These are phyloP conservation scores for Populus davidiana DNA, from an alignment of 345 rosid species.

Conservation along the genomic window DNA sequence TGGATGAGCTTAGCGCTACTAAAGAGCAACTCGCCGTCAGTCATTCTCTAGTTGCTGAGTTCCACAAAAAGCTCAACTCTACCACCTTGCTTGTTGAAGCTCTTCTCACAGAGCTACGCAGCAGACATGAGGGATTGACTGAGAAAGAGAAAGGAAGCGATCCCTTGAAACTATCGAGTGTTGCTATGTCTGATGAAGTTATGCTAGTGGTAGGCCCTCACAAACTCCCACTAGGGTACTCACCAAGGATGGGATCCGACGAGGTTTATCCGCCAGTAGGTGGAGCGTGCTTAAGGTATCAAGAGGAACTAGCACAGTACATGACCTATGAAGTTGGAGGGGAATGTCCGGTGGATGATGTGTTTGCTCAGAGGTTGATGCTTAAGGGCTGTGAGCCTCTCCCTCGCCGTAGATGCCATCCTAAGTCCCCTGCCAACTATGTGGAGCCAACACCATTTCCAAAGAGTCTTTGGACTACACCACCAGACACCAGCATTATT, in stretches of 20 bases:
- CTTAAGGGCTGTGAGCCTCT: conserved; percentile 56
- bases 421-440: conserved; percentile 31
- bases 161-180: not conserved
- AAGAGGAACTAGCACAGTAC: conserved; percentile 40
- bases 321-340: conserved; percentile 45
- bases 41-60: conserved; percentile 25
- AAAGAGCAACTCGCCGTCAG: conserved; percentile 31
- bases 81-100: conserved; percentile 36
- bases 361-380: conserved; percentile 45
- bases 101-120: conserved; percentile 26
- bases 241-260: conserved; percentile 35
- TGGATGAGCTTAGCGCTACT: conserved; percentile 32
- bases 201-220: conserved; percentile 39
- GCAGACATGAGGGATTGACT: not conserved
- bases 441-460: conserved; percentile 38
- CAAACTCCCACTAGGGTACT: conserved; percentile 42
- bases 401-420: conserved; percentile 47
- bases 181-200: conserved; percentile 24
- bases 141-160: too few species aligned
- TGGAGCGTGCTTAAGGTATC: conserved; percentile 41
- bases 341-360: conserved; percentile 46
- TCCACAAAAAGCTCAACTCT: conserved; percentile 37
- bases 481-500: conserved; percentile 32
- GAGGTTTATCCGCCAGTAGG: conserved; percentile 35
- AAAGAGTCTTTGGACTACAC: conserved; percentile 37